Conservation (phyloP, 2,329 filamentous ascomycete species). For the Chrysosporium queenslandicum region DNA sequence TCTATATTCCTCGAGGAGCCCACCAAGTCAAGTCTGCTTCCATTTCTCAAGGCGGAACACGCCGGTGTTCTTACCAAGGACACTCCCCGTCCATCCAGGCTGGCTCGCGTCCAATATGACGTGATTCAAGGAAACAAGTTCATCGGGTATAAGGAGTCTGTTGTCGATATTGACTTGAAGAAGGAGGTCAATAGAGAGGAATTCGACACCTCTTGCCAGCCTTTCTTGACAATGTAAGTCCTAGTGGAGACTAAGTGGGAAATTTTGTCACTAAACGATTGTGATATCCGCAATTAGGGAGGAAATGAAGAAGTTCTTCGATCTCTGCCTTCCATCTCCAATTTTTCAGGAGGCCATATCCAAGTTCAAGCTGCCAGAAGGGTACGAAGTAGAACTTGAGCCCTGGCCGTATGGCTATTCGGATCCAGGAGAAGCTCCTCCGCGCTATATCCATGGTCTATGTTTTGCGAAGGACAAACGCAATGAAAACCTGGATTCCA, state of each 20-base stretch:
- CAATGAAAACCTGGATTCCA: slow-evolving; percentile 45
- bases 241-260: background rate
- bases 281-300: slow-evolving; percentile 21
- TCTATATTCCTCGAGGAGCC: slow-evolving; percentile 46
- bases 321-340: slow-evolving; percentile 44
- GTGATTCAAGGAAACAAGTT: slow-evolving; percentile 26
- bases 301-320: slow-evolving; percentile 41
- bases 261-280: background rate
- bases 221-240: slow-evolving; percentile 38
- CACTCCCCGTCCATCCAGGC: slow-evolving; percentile 37
- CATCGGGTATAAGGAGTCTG: slow-evolving; percentile 46
- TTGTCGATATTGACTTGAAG: slow-evolving; percentile 40
- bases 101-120: slow-evolving; percentile 48
- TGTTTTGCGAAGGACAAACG: slow-evolving; percentile 43
- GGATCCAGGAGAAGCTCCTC: slow-evolving; percentile 38
- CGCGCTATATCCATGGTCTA: slow-evolving; percentile 46
- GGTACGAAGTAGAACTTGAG: slow-evolving; percentile 47
- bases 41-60: slow-evolving; percentile 43
- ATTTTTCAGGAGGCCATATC: slow-evolving; percentile 44
- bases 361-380: slow-evolving; percentile 45
- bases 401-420: slow-evolving; percentile 50
- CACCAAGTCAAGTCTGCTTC: slow-evolving; percentile 39
- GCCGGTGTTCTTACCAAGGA: slow-evolving; percentile 28
- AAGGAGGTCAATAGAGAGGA: slow-evolving; percentile 38
- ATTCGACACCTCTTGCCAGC: slow-evolving; percentile 41